Percentiles rank a stretch among this genome's conserved stretches.
Evolutionary conservation across 129 eudicot species (phyloP).

Genomic region (Ambrosia trifida): DNA sequence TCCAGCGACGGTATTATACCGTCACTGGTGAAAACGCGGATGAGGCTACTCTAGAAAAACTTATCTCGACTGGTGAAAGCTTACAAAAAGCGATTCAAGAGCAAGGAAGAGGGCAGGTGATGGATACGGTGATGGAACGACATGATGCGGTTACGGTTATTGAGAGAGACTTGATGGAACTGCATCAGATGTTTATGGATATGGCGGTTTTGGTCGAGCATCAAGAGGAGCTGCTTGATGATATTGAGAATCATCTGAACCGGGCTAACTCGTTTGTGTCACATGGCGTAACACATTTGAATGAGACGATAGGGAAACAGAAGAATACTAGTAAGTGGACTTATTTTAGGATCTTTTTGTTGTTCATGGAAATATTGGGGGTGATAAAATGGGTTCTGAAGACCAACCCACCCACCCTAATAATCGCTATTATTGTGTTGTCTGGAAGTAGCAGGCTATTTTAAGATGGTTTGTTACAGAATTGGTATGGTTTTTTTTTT

Average conservation of each 20-base stretch:
- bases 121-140: constrained; percentile 10
- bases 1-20: constrained; percentile 10
- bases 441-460: constrained; percentile 3
- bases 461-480: neutral
- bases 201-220: constrained; percentile 17
- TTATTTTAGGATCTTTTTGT: constrained; percentile 14
- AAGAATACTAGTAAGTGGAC: constrained; percentile 19
- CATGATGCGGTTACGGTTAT: constrained; percentile 8
- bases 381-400: too few relatives aligned
- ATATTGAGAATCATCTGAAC: constrained; percentile 9
- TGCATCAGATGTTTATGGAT: constrained; percentile 11
- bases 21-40: constrained; percentile 17
- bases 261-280: constrained; percentile 8
- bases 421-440: neutral
- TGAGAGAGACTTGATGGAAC: neutral
- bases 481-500: constrained; percentile 18
- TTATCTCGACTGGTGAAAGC: constrained; percentile 14
- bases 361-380: too few relatives aligned
- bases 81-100: constrained; percentile 14
- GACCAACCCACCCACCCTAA: too few relatives aligned
- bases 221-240: constrained; percentile 8
- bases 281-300: neutral
- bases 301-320: constrained; percentile 5
- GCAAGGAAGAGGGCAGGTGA: constrained; percentile 17
- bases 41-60: constrained; percentile 3